Conservation (phyloP, 129 eudicot species). For the Centella asiatica region DNA sequence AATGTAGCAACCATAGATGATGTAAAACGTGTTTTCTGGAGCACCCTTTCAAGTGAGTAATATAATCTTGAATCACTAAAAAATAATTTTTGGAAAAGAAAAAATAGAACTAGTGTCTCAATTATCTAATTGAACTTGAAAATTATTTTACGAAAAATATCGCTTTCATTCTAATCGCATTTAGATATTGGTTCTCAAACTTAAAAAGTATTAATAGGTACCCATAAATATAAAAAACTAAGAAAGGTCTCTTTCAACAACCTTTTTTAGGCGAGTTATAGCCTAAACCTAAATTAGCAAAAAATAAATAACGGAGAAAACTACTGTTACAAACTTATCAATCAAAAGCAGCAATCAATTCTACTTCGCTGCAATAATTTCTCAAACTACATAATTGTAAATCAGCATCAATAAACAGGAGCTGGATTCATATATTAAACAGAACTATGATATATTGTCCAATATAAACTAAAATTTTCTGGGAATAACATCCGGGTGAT, state of each 20-base stretch:
- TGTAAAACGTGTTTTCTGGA: not conserved
- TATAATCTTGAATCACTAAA: not conserved
- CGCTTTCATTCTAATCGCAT: not conserved
- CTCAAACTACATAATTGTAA: not conserved
- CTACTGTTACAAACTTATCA: constrained; percentile 3
- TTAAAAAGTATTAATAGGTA: not conserved
- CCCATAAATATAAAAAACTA: not conserved
- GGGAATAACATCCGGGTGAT: not conserved
- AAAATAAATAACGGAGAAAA: not conserved
- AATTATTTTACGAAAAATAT: too few relatives aligned
- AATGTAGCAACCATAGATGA: not conserved
- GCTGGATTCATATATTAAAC: not conserved
- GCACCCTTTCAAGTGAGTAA: not conserved
- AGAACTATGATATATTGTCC: not conserved
- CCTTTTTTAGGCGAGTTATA: not conserved
- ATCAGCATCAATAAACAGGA: not conserved
- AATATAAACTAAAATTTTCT: not conserved
- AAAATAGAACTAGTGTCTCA: not conserved
- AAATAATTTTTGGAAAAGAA: not conserved
- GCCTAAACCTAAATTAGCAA: not conserved
- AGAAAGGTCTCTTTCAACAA: constrained; percentile 2
- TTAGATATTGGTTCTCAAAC: not conserved
- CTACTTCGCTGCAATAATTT: not conserved
- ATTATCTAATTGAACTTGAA: too few relatives aligned
- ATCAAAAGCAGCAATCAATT: not conserved